Evolutionary conservation across 495 filamentous ascomycete species (phyloP).

Genomic region (Penicillium alfredii): DNA sequence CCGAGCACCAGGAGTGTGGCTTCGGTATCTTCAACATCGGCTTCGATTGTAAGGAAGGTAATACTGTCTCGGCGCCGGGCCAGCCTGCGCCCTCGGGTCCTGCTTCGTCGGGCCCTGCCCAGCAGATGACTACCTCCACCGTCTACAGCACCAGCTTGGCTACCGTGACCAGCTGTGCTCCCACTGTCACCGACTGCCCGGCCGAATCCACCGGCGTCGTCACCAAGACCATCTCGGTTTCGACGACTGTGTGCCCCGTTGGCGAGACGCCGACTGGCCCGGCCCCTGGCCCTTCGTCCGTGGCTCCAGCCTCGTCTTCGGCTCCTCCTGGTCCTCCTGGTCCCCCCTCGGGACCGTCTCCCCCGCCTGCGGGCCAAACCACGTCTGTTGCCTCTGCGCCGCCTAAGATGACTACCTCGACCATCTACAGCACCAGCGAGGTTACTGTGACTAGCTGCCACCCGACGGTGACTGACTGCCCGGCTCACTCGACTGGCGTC

Average conservation of each 20-base stretch:
- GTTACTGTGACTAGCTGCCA: slow-evolving; percentile 55
- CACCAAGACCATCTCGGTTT: no score
- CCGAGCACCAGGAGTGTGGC: slow-evolving; percentile 49
- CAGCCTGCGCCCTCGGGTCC: slow-evolving; percentile 11
- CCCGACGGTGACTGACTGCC: slow-evolving; percentile 55
- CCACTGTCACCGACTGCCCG: neutral
- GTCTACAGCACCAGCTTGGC: no score
- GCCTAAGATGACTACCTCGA: slow-evolving; percentile 46
- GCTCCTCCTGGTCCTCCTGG: no score
- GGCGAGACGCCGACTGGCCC: no score
- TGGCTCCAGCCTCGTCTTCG: no score
- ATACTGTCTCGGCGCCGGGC: no score
- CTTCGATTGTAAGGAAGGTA: slow-evolving; percentile 68
- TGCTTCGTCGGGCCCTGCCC: no score
- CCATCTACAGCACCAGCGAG: slow-evolving; percentile 52
- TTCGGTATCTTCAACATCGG: slow-evolving; percentile 71
- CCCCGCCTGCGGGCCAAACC: no score
- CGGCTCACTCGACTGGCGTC: slow-evolving; percentile 44
- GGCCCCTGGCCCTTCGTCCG: no score
- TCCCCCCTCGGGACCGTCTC: no score
- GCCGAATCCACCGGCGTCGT: no score
- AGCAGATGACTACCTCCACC: neutral
- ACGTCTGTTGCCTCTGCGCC: slow-evolving; percentile 14
- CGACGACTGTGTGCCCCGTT: no score
- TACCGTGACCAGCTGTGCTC: neutral